Evolutionary conservation across 176 grass and related monocot species (phyloP).

Genomic region (Thinopyrum elongatum): DNA sequence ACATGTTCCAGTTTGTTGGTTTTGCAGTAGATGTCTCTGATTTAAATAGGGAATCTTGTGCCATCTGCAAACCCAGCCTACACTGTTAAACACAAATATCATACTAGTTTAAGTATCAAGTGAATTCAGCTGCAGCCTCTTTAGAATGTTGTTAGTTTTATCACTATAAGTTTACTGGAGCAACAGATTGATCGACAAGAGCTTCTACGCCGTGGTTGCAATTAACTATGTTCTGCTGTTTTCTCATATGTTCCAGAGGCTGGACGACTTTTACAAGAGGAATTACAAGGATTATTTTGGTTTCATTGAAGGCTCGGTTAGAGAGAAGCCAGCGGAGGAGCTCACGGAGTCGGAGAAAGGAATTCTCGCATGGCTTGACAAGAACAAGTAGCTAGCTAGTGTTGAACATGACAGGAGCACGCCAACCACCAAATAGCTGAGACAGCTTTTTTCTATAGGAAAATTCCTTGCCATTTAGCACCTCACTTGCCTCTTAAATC

Average conservation of each 20-base stretch:
- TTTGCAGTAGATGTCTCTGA: neutral
- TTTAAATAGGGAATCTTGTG: neutral
- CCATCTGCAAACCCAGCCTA: neutral
- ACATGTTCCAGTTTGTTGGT: neutral
- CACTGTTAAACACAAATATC: neutral
- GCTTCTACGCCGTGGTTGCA: neutral
- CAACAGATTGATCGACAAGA: neutral
- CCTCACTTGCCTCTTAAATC: neutral
- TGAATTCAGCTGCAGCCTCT: neutral
- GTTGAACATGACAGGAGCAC: neutral
- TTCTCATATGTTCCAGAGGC: conserved; percentile 43
- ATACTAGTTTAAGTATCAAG: neutral
- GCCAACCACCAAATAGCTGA: neutral
- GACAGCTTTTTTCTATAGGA: neutral
- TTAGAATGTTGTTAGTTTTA: neutral
- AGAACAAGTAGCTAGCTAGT: conserved; percentile 52
- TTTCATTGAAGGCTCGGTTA: conserved; percentile 59
- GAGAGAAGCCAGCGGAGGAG: conserved; percentile 51
- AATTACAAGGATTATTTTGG: conserved; percentile 92
- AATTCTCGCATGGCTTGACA: conserved; percentile 87
- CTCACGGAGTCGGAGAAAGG: conserved; percentile 74
- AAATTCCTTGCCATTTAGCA: neutral
- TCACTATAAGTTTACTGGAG: neutral
- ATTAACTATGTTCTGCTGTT: neutral
- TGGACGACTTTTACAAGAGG: conserved; percentile 79